Percentiles rank a stretch among this genome's conserved stretches.
These are phyloP conservation scores for Pseudogymnoascus sp. DNA, from an alignment of 2,329 filamentous ascomycete species.

Conservation along the genomic window DNA sequence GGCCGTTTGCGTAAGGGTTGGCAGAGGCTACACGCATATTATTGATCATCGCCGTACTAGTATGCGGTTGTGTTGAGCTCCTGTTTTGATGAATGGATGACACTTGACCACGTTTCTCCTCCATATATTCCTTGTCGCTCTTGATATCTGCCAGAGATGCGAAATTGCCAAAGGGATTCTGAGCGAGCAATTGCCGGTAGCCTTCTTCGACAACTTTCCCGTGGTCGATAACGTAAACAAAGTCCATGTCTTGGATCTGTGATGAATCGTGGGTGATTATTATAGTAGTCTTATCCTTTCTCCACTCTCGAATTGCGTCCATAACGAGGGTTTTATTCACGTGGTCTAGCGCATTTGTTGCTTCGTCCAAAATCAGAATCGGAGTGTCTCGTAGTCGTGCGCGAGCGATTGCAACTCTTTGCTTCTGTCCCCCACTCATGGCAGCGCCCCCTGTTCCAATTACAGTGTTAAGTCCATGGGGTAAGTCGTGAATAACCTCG, in stretches of 20 bases:
- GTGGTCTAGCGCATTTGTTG: slow-evolving; percentile 80
- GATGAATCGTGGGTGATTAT: slow-evolving; percentile 87
- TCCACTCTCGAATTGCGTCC: slow-evolving; percentile 70
- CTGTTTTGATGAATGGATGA: neutral
- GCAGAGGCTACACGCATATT: neutral
- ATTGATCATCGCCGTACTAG: neutral
- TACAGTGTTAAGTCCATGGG: slow-evolving; percentile 63
- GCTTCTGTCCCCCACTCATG: slow-evolving; percentile 79
- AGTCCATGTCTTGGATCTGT: slow-evolving; percentile 67
- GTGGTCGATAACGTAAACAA: slow-evolving; percentile 71
- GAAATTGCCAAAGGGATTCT: slow-evolving; percentile 40
- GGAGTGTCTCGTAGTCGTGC: slow-evolving; percentile 70
- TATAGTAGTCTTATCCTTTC: slow-evolving; percentile 76
- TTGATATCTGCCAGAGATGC: slow-evolving; percentile 24
- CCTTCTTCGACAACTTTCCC: slow-evolving; percentile 65
- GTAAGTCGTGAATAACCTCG: slow-evolving; percentile 59
- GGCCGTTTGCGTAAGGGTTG: neutral
- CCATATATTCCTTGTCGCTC: neutral
- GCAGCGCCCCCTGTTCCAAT: slow-evolving; percentile 64
- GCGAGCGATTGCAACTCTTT: slow-evolving; percentile 73
- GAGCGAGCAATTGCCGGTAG: slow-evolving; percentile 48
- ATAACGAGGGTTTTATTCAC: slow-evolving; percentile 62
- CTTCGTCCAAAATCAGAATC: slow-evolving; percentile 80
- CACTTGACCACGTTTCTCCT: neutral
- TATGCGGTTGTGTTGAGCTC: neutral